Base-by-base conservation (phyloP, 306 rosid species). In the Cucurbita moschata region DNA sequence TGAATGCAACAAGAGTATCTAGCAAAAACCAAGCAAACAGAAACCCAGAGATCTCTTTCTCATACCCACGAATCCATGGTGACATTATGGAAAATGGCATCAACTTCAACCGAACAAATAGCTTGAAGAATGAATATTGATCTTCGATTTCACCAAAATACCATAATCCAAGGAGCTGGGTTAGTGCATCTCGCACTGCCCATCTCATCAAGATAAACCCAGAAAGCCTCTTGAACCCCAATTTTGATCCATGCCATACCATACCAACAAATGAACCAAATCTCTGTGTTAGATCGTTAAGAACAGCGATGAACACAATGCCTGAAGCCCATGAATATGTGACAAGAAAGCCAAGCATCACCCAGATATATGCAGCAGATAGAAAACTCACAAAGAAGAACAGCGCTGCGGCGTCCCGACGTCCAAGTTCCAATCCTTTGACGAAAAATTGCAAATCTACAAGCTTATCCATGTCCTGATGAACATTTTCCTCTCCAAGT, bases 101-200 rank as follows among this genome's bases (percentile, higher is more conserved):
- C 81, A 95, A 84, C 77, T 95, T 95, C 79, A 95, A 79, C 87
- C 99, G 85, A 50, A 91, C 88, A 56, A 95, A 95, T 2, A 95
- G 89, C 96, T 91, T 95, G 78, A 95, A 91, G 56, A 95, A 91
- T 4, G 99, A 91, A 77, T 91, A 91, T 79, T 95, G 99, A 74
- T 95, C 99, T 75, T 91, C 96, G 23, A 95, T 91, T 66, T 95
- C 97, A 16, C 96, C 91, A 50, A 95, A 95, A 79, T 91, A 95
- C 99, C 99, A 95, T 68, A 91, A 77, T 0, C 99, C 99, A 4
- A 95, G 82, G 75, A 95, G 87, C 88, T 95, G 99, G 47, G 99
- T 95, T 73, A 95, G 77, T 6, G 99, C 99, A 26, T 95, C 99
- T 81, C 99, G 83, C 76, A 95, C 93, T 10, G 99, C 99, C 99